Percentiles rank a stretch among this genome's conserved stretches.
Conservation (phyloP, 2,329 filamentous ascomycete genomes). For the Fonsecaea multimorphosa region DNA sequence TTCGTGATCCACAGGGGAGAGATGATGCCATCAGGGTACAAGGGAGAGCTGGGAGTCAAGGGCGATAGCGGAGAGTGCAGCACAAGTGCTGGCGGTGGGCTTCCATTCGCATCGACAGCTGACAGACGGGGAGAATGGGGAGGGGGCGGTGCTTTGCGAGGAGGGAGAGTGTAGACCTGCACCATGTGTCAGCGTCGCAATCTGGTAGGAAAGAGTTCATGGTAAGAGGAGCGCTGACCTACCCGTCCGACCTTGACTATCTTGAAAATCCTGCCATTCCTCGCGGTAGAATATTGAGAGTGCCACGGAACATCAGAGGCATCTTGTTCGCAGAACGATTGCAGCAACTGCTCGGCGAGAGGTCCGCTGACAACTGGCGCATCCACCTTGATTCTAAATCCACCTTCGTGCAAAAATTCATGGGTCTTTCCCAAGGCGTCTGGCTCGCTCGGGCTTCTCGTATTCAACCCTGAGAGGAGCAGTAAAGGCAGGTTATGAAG, state of each 20-base stretch:
- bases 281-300: slow-evolving; percentile 58
- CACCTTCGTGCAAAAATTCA: slow-evolving; percentile 61
- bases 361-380: slow-evolving; percentile 69
- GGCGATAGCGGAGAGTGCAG: slow-evolving; percentile 92
- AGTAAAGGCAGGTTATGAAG: slow-evolving; percentile 86
- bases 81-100: slow-evolving; percentile 57
- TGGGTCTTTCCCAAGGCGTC: slow-evolving; percentile 50
- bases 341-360: slow-evolving; percentile 68
- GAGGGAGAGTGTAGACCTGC: slow-evolving; percentile 62
- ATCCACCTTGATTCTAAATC: slow-evolving; percentile 71
- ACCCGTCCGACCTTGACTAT: slow-evolving; percentile 81
- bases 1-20: slow-evolving; percentile 84
- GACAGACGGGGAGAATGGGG: slow-evolving; percentile 57
- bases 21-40: slow-evolving; percentile 90
- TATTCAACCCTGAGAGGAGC: slow-evolving; percentile 75
- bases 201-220: background rate
- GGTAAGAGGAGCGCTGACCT: slow-evolving; percentile 54
- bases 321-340: slow-evolving; percentile 71
- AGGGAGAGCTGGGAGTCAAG: slow-evolving; percentile 77
- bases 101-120: slow-evolving; percentile 53
- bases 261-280: slow-evolving; percentile 64
- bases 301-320: slow-evolving; percentile 71
- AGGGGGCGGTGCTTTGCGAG: slow-evolving; percentile 67
- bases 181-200: slow-evolving; percentile 36
- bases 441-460: slow-evolving; percentile 45